Conservation (phyloP, 2,329 filamentous ascomycete genomes). For the Malbranchea zuffiana region DNA sequence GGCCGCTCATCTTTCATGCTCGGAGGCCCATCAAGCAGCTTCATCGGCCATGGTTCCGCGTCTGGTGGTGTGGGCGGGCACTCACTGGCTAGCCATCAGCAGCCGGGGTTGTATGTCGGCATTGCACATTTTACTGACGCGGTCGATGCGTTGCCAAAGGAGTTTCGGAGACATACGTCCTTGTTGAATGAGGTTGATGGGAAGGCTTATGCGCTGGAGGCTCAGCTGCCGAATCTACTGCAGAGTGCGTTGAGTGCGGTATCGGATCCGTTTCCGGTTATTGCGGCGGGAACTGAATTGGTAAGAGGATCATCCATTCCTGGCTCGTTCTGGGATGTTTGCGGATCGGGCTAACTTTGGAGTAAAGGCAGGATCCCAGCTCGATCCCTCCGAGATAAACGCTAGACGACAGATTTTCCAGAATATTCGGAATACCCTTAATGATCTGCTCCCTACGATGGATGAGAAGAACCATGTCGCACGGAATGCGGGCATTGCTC, state of each 20-base stretch:
- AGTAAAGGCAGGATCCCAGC: slow-evolving; percentile 4
- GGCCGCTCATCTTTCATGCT: slow-evolving; percentile 23
- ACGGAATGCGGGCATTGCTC: slow-evolving; percentile 78
- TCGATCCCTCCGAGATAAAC: slow-evolving; percentile 26
- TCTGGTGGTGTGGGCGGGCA: background rate
- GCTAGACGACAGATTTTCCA: slow-evolving; percentile 59
- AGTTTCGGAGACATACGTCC: slow-evolving; percentile 91
- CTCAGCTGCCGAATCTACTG: slow-evolving; percentile 66
- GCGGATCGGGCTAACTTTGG: background rate
- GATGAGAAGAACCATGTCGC: slow-evolving; percentile 98
- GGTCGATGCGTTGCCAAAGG: slow-evolving; percentile 82
- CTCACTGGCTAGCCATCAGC: slow-evolving; percentile 22
- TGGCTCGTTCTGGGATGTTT: too few species aligned
- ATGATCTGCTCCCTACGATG: slow-evolving; percentile 76
- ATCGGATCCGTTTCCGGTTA: slow-evolving; percentile 9
- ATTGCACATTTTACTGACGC: slow-evolving; percentile 76
- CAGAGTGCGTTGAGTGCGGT: slow-evolving; percentile 30
- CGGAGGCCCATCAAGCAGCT: slow-evolving; percentile 10
- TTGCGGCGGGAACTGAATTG: too few species aligned
- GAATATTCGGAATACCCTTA: slow-evolving; percentile 64
- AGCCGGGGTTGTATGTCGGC: slow-evolving; percentile 51
- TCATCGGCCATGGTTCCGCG: background rate
- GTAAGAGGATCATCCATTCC: too few species aligned
- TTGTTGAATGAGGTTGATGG: slow-evolving; percentile 95
- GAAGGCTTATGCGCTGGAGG: slow-evolving; percentile 82